Evolutionary conservation across 1,139 yeast species (phyloP).

Genomic region (Wickerhamomyces sp.): DNA sequence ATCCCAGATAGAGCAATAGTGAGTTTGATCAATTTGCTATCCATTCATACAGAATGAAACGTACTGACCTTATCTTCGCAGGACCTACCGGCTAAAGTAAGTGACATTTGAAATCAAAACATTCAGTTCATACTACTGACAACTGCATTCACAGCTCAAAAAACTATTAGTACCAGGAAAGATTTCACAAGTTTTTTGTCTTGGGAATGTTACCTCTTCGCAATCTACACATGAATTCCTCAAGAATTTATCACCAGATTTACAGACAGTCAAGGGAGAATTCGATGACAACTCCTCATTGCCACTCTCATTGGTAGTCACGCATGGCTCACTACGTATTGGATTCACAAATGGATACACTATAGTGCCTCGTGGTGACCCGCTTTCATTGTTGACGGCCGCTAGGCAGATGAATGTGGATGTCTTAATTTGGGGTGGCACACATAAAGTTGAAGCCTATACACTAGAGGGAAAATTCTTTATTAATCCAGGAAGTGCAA

Average conservation of each 20-base stretch:
- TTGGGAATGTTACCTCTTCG: conserved; percentile 81
- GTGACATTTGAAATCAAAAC: conserved; percentile 4
- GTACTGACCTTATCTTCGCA: conserved; percentile 13
- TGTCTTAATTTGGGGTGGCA: conserved; percentile 92
- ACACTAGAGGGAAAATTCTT: conserved; percentile 90
- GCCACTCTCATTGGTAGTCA: conserved; percentile 63
- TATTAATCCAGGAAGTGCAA: conserved; percentile 92
- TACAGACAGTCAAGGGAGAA: conserved; percentile 80
- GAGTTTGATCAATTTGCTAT: conserved; percentile 12
- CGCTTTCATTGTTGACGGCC: conserved; percentile 71
- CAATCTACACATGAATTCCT: conserved; percentile 59
- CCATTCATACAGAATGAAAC: neutral
- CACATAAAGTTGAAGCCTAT: conserved; percentile 89
- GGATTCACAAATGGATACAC: conserved; percentile 87
- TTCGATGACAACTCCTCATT: conserved; percentile 41
- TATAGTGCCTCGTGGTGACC: conserved; percentile 81
- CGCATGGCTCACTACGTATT: conserved; percentile 65
- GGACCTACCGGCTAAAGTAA: conserved; percentile 36
- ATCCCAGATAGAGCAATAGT: conserved; percentile 81
- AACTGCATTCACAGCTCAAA: conserved; percentile 16
- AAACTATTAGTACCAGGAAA: conserved; percentile 76
- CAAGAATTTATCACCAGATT: conserved; percentile 61
- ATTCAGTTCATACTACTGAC: neutral
- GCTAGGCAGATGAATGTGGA: conserved; percentile 94
- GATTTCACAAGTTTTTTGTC: conserved; percentile 76